A percentile compares a stretch with the other conserved stretches of the same genome.
Evolutionary conservation across 2,329 filamentous ascomycete genomes (phyloP).

Genomic region (Blastomyces emzantsi): DNA sequence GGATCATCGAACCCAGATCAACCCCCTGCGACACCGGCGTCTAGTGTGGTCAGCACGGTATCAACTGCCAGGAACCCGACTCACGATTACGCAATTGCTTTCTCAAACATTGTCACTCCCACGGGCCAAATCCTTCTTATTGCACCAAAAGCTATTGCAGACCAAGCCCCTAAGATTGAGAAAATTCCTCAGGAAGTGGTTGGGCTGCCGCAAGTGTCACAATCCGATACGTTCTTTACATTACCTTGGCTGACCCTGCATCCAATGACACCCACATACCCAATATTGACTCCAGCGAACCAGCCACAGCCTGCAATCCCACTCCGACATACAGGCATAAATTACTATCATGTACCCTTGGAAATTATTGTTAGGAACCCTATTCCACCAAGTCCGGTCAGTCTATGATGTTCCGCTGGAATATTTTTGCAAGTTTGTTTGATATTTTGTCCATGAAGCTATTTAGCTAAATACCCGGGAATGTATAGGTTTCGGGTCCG

Average conservation of each 20-base stretch:
- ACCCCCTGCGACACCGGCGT: not conserved
- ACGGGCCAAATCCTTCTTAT: not conserved
- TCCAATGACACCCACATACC: not conserved
- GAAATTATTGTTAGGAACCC: not conserved
- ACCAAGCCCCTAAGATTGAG: not conserved
- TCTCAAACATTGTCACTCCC: not conserved
- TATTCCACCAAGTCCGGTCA: not conserved
- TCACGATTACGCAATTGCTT: not conserved
- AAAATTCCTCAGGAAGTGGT: not conserved
- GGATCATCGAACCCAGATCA: not conserved
- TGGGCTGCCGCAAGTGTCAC: not conserved
- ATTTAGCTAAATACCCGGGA: not conserved
- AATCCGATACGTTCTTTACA: not conserved
- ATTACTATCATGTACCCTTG: not conserved
- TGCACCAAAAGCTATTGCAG: not conserved
- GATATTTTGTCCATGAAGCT: not conserved
- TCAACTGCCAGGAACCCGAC: not conserved
- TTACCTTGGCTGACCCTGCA: not conserved
- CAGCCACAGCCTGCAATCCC: not conserved
- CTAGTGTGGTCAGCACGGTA: not conserved
- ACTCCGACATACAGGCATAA: not conserved
- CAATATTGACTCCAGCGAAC: not conserved
- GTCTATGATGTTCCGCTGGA: not conserved
- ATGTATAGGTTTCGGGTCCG: not conserved
- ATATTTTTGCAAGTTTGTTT: not conserved